Percentiles rank a stretch among this genome's conserved stretches.
Evolutionary conservation across 2,329 filamentous ascomycete species (phyloP).

Genomic region (Xylaria hypoxylon): DNA sequence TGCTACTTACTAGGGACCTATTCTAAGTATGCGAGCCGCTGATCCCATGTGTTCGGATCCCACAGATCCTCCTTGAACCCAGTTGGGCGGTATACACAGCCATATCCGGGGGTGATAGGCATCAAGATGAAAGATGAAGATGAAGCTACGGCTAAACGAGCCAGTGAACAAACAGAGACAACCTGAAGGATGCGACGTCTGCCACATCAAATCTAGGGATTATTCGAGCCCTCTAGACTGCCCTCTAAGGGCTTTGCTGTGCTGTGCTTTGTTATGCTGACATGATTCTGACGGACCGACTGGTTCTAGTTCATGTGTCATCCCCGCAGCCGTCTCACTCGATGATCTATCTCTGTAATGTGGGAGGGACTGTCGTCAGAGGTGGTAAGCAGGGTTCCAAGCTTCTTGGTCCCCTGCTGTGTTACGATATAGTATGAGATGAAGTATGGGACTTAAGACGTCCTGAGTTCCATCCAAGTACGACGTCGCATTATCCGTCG

Average conservation of each 20-base stretch:
- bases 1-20: not conserved
- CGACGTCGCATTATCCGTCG: not conserved
- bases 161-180: too few relatives aligned
- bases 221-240: too few relatives aligned
- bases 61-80: slow-evolving; percentile 5
- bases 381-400: not conserved
- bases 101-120: too few relatives aligned
- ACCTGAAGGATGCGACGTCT: too few relatives aligned
- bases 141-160: too few relatives aligned
- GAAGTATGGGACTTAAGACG: slow-evolving; percentile 8
- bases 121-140: too few relatives aligned
- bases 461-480: not conserved
- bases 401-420: not conserved
- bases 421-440: not conserved
- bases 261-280: slow-evolving; percentile 5
- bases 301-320: slow-evolving; percentile 9
- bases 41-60: slow-evolving; percentile 8
- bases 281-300: slow-evolving; percentile 1
- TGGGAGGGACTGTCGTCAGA: slow-evolving; percentile 1
- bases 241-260: too few relatives aligned
- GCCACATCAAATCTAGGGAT: too few relatives aligned
- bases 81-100: not conserved
- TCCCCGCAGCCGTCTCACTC: slow-evolving; percentile 4
- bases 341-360: slow-evolving; percentile 10
- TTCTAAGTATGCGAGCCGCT: slow-evolving; percentile 5